Base-by-base conservation (phyloP, 1,284 basidiomycete genomes). In the Cutaneotrichosporon sp. region DNA sequence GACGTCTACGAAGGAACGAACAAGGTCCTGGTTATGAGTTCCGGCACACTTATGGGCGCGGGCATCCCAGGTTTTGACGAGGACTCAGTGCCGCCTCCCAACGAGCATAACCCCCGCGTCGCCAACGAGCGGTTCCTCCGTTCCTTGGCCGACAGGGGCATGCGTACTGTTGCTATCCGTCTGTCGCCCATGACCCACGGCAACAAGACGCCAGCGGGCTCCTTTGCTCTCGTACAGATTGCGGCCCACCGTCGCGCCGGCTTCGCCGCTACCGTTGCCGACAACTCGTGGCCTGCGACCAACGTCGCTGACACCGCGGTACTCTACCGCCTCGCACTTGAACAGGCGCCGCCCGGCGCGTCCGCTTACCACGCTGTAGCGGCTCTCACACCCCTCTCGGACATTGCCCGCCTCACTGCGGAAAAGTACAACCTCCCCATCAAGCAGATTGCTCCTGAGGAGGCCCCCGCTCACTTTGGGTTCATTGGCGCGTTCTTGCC, bases 111-210 rank as follows among this genome's bases (percentile, higher is more conserved):
- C 10, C 26, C 26, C 7, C 26, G 26, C 26, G 26, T 30, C 10
- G 26, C 26, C 5, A 30, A 30, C 10, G 62, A 62, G 41, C n/a
- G 36, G 4, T 2, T 52, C 39, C 21, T 46, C 4, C n/a, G 14
- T 18, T 3, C 21, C 4, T 35, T 51, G 35, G 50, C 22, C 1
- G n/a, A 26, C 5, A 38, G 41, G 23, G 66, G 64, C 18, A 51
- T 65, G 15, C 49, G 54, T 7, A 40, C 48, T 12, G 38, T 50
- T 26, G 41, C 42, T 35, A 42, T 68, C 4, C 60, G 66, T 10
- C 54, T 69, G 5, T 18, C 62, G 8, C 60, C 63, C 1, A 47
- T 55, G 10, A 58, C 62, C 4, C 69, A 71, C 48, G 63, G 64
- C 9, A 36, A 44, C 14, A 39, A 33, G 7, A 60, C 60, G 35